These are phyloP conservation scores for Penicillium silybi DNA, from an alignment of 495 filamentous ascomycete species.

Conservation along the genomic window DNA sequence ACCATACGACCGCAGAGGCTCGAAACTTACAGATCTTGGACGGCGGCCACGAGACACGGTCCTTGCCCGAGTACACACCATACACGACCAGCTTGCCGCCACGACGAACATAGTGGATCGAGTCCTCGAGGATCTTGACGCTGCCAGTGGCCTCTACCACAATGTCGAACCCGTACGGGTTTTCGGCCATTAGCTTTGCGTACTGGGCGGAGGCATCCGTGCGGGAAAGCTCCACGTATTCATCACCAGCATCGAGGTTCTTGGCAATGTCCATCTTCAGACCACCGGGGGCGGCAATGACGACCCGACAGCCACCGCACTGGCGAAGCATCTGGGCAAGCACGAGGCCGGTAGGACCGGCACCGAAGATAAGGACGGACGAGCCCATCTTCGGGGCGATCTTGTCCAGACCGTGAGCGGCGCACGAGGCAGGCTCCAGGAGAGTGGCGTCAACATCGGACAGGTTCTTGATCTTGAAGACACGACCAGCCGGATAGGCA, in stretches of 20 bases:
- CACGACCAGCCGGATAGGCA: slow-evolving; percentile 52
- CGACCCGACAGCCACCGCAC: slow-evolving; percentile 62
- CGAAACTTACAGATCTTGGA: slow-evolving; percentile 55
- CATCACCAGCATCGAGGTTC: slow-evolving; percentile 62
- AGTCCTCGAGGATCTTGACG: slow-evolving; percentile 63
- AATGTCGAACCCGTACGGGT: slow-evolving; percentile 72
- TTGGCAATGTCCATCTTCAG: slow-evolving; percentile 68
- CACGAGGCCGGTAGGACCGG: slow-evolving; percentile 62
- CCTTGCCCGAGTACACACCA: slow-evolving; percentile 59
- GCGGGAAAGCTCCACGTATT: slow-evolving; percentile 60
- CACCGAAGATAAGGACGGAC: slow-evolving; percentile 62
- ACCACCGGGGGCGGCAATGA: slow-evolving; percentile 62
- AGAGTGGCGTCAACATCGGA: slow-evolving; percentile 68
- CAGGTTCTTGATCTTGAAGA: slow-evolving; percentile 68
- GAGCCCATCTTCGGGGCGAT: slow-evolving; percentile 67
- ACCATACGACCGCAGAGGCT: not conserved
- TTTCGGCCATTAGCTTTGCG: slow-evolving; percentile 56
- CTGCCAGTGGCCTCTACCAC: slow-evolving; percentile 62
- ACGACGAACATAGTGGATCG: slow-evolving; percentile 63
- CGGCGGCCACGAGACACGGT: slow-evolving; percentile 60
- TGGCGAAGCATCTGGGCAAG: slow-evolving; percentile 60
- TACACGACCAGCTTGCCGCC: slow-evolving; percentile 69
- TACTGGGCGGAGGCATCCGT: slow-evolving; percentile 52
- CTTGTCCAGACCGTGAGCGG: slow-evolving; percentile 67
- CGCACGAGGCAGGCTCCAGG: slow-evolving; percentile 68